phyloP scores from a whole-genome alignment of 441 rosid genomes.

The Biscutella laevigata region DNA sequence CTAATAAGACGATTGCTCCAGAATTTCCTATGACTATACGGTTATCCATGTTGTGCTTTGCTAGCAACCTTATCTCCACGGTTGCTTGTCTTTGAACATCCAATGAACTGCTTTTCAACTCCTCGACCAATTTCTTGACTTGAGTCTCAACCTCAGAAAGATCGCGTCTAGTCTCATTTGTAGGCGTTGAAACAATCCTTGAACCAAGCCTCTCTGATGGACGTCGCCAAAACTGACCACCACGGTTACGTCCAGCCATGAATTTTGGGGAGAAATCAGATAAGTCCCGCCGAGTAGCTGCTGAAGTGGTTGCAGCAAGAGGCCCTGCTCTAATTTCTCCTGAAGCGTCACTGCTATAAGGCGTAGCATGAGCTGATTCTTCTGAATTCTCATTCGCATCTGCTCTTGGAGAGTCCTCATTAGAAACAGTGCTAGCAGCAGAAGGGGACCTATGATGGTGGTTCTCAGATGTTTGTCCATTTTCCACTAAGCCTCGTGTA shows the following conservation, averaged over 20 bases:
- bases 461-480: conserved; percentile 37
- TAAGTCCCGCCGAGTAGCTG: conserved; percentile 40
- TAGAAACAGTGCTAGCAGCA: conserved; percentile 39
- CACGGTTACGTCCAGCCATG: conserved; percentile 46
- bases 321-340: conserved; percentile 56
- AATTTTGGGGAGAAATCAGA: conserved; percentile 47
- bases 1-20: conserved; percentile 61
- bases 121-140: conserved; percentile 65
- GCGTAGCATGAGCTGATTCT: conserved; percentile 42
- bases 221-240: conserved; percentile 61
- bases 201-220: conserved; percentile 65
- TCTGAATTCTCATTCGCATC: conserved; percentile 55
- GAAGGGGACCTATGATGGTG: conserved; percentile 53
- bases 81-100: conserved; percentile 64
- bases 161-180: conserved; percentile 54
- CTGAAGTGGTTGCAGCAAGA: conserved; percentile 31
- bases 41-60: conserved; percentile 83
- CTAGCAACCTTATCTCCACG: conserved; percentile 50
- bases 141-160: conserved; percentile 62
- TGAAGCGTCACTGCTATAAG: conserved; percentile 60
- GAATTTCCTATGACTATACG: conserved; percentile 77
- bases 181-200: conserved; percentile 58
- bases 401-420: conserved; percentile 43
- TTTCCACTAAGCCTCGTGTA: conserved; percentile 37
- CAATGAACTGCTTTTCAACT: conserved; percentile 46